Evolutionary conservation across 106 monocot genomes (phyloP).

Genomic region (Dendrobium huoshanense): DNA sequence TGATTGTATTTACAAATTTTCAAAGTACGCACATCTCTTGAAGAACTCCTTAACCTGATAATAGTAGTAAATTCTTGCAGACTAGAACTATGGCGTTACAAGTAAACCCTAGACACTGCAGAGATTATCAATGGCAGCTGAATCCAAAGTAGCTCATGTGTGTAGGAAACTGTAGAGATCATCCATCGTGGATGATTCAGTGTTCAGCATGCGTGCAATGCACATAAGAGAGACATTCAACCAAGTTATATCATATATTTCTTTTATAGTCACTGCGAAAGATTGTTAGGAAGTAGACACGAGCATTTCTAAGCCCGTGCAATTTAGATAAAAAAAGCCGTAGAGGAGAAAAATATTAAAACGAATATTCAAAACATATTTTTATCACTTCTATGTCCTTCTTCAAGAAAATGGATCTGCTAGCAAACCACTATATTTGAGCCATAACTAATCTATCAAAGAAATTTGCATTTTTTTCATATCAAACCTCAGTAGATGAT

Average conservation of each 20-base stretch:
- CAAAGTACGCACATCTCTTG: not conserved
- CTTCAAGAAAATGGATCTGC: not conserved
- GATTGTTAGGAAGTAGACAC: not conserved
- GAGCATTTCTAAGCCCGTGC: not conserved
- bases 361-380: too few relatives aligned
- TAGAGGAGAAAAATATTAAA: not conserved
- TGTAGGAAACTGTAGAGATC: not conserved
- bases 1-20: not conserved
- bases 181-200: not conserved
- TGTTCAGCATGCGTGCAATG: not conserved
- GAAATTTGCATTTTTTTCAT: not conserved
- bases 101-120: not conserved
- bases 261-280: not conserved
- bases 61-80: not conserved
- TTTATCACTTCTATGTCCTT: not conserved
- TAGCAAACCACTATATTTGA: not conserved
- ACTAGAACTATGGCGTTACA: not conserved
- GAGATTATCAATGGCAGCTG: not conserved
- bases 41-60: not conserved
- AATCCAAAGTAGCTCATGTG: not conserved
- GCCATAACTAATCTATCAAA: not conserved
- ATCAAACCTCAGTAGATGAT: not conserved
- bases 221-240: not conserved
- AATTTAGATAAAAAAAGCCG: not conserved
- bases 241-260: not conserved